Evolutionary conservation across 2,329 filamentous ascomycete genomes (phyloP).

Genomic region (Trichoderma sp.): DNA sequence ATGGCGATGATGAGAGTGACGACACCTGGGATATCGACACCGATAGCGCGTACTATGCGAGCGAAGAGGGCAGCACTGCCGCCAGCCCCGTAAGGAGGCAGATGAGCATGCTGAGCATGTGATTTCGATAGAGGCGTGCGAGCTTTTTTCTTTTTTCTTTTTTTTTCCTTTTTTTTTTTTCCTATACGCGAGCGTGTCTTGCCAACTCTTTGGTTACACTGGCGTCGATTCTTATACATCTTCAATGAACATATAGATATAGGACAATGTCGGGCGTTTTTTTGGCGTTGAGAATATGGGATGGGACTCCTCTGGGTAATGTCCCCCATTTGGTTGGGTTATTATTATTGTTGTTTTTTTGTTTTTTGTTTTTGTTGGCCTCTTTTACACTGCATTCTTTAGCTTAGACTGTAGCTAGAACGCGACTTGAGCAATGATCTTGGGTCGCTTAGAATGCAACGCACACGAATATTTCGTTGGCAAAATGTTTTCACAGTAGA

Average conservation of each 20-base stretch:
- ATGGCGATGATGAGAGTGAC: conserved; percentile 45
- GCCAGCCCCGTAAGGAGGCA: conserved; percentile 68
- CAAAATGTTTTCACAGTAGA: neutral
- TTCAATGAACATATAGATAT: conserved; percentile 13
- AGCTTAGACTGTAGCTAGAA: conserved; percentile 13
- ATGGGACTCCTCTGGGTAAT: neutral
- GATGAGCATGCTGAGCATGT: conserved; percentile 65
- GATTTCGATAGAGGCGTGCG: neutral
- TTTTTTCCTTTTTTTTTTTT: neutral
- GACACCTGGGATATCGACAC: conserved; percentile 93
- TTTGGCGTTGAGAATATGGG: neutral
- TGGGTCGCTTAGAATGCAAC: neutral
- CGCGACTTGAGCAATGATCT: neutral
- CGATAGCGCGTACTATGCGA: conserved; percentile 68
- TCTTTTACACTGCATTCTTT: neutral
- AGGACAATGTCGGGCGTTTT: conserved; percentile 1
- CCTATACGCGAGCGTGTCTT: conserved; percentile 1
- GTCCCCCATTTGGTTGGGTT: neutral
- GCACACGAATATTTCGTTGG: neutral
- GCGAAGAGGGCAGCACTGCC: conserved; percentile 66
- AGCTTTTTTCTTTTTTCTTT: neutral
- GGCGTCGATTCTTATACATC: neutral
- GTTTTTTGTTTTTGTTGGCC: neutral
- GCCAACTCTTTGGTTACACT: neutral
- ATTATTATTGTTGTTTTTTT: neutral